Base-by-base conservation (phyloP, 2,329 filamentous ascomycete genomes). In the Sphaerulina populicola region DNA sequence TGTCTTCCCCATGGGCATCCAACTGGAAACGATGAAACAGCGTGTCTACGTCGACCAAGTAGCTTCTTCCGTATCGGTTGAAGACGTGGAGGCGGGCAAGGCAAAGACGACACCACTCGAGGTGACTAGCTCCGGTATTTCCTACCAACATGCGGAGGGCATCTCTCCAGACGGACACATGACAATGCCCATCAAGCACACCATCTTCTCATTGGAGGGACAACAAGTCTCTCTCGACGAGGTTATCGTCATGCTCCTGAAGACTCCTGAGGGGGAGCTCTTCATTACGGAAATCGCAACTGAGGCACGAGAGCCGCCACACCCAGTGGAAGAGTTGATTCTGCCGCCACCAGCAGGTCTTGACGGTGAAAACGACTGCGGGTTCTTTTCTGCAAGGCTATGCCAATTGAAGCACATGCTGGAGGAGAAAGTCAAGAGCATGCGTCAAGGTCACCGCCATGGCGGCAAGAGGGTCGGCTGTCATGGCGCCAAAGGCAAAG, bases 161-260 rank as follows among this genome's bases (percentile, higher is more conserved):
- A 74, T 79, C 50, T 72, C 75, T 44, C 71, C 77, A 8, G 74
- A 76, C 54, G 68, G 72, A 47, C 64, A 82, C 39, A 72, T 77
- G 52, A 65, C 82, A 2, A 65, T 83, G 47, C 66, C 71, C 35
- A 62, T 85, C 51, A 72, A 78, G 55, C 68, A 85, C 35, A 73
- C 79, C 57, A 75, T 86, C 54, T 74, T 81, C 53, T 76, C 81
- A 63, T 76, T 85, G 23, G 79, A 78, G 51, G 67, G 74, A 47
- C 59, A 67, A 49, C 55, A 56, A 14, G 69, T 72, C 39, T 79
- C 81, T 52, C 66, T 84, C 49, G 69, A 77, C 40, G 73, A 70
- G 27, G 72, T 88, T 51, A 75, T 77, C 41, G 71, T 86, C 41
- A 78, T 77, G 59, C 70, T 87, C 14, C 72, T 88, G 64, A 78